Conservation (phyloP, 179 eudicot genomes). For the Silene vulgaris region DNA sequence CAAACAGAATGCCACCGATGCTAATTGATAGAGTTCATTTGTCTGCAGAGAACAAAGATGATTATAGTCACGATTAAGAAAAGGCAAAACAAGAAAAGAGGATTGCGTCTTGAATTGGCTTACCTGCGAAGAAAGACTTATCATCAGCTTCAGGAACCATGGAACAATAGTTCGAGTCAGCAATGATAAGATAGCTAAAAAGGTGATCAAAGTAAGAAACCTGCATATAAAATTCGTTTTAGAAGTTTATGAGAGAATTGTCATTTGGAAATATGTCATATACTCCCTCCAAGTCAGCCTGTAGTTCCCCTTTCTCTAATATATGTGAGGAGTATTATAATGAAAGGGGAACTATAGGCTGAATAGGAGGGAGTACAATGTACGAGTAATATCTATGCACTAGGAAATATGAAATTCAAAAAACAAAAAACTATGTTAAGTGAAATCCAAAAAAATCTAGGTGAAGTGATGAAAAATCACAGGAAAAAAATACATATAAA, state of each 20-base stretch:
- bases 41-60: constrained; percentile 45
- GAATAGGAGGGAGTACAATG: too few relatives aligned
- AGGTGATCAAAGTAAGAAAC: constrained; percentile 24
- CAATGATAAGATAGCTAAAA: constrained; percentile 59
- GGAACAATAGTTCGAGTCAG: constrained; percentile 86
- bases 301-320: too few relatives aligned
- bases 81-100: constrained; percentile 1
- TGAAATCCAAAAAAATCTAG: too few relatives aligned
- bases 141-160: constrained; percentile 91
- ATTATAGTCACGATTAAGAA: not conserved
- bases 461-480: too few relatives aligned
- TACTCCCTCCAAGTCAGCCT: too few relatives aligned
- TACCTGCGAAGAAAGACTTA: constrained; percentile 86
- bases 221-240: constrained; percentile 35
- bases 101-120: constrained; percentile 6
- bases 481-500: not conserved
- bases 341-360: too few relatives aligned
- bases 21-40: constrained; percentile 95
- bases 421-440: too few relatives aligned
- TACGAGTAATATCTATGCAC: too few relatives aligned
- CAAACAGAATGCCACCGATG: constrained; percentile 94
- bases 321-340: too few relatives aligned
- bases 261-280: not conserved
- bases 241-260: not conserved
- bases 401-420: too few relatives aligned